These are phyloP conservation scores for Xylaria sp. DNA, from an alignment of 2,329 filamentous ascomycete species.

Conservation along the genomic window DNA sequence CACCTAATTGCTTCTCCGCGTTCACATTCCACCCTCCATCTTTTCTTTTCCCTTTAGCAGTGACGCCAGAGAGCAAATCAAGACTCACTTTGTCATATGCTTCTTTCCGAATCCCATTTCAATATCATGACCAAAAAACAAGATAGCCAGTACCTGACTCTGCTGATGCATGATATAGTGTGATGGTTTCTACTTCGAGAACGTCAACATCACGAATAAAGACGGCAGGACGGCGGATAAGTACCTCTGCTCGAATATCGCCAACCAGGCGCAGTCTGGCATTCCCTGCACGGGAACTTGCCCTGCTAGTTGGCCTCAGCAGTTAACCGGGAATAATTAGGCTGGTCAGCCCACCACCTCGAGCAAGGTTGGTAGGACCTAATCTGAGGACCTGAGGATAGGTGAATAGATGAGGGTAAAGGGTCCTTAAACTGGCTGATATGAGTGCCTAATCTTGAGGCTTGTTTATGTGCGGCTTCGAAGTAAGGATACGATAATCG, in stretches of 20 bases:
- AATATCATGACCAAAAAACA: no score
- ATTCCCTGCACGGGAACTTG: constrained; percentile 53
- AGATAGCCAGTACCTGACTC: no score
- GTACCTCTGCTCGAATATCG: constrained; percentile 58
- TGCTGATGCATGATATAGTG: constrained; percentile 45
- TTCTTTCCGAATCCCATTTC: no score
- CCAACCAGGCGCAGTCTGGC: constrained; percentile 50
- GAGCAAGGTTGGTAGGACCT: neutral
- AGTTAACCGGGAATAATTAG: constrained; percentile 49
- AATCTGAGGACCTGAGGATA: no score
- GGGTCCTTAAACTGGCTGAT: constrained; percentile 2
- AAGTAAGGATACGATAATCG: neutral
- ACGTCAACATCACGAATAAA: constrained; percentile 58
- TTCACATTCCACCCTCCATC: neutral
- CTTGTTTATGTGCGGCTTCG: neutral
- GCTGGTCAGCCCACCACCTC: neutral
- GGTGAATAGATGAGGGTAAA: constrained; percentile 17
- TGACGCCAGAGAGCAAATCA: neutral
- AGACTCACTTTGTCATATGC: neutral
- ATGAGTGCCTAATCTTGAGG: neutral
- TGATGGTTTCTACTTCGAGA: constrained; percentile 57
- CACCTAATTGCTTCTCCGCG: neutral
- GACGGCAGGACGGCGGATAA: constrained; percentile 54
- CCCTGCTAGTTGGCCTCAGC: constrained; percentile 54
- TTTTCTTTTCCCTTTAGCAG: neutral